Evolutionary conservation across 495 filamentous ascomycete species (phyloP).

Genomic region (Terfezia boudieri): DNA sequence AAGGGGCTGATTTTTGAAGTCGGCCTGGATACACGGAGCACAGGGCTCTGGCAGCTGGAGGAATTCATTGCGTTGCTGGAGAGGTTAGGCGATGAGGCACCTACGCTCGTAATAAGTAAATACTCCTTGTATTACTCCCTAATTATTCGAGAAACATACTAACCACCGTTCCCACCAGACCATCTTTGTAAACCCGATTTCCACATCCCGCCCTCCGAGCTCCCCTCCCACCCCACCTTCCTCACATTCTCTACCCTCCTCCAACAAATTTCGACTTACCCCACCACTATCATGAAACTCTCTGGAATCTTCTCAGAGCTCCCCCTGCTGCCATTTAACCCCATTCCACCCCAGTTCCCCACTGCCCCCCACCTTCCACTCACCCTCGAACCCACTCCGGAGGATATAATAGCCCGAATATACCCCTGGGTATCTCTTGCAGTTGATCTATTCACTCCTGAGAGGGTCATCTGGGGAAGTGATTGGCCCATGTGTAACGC

Average conservation of each 20-base stretch:
- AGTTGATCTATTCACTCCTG: conserved; percentile 42
- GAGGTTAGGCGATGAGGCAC: conserved; percentile 33
- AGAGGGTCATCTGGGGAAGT: conserved; percentile 66
- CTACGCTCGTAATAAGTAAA: conserved; percentile 47
- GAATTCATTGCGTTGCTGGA: conserved; percentile 52
- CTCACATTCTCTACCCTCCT: conserved; percentile 26
- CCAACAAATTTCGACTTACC: conserved; percentile 28
- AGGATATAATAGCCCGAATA: conserved; percentile 22
- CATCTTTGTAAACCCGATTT: conserved; percentile 79
- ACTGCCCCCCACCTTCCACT: neutral
- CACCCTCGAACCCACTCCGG: neutral
- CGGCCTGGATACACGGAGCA: conserved; percentile 49
- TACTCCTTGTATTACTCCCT: conserved; percentile 4
- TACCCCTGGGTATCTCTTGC: conserved; percentile 44
- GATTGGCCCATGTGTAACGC: conserved; percentile 80
- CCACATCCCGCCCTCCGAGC: conserved; percentile 22
- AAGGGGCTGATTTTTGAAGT: conserved; percentile 52
- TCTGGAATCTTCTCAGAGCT: conserved; percentile 63
- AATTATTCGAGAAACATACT: neutral
- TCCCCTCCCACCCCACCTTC: conserved; percentile 34
- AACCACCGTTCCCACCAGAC: conserved; percentile 25
- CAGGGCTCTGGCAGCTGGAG: conserved; percentile 47
- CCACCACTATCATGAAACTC: conserved; percentile 63
- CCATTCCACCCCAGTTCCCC: conserved; percentile 1
- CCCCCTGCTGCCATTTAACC: conserved; percentile 23